phyloP scores from a whole-genome alignment of 257 asterid species.

The Osmanthus fragrans region DNA sequence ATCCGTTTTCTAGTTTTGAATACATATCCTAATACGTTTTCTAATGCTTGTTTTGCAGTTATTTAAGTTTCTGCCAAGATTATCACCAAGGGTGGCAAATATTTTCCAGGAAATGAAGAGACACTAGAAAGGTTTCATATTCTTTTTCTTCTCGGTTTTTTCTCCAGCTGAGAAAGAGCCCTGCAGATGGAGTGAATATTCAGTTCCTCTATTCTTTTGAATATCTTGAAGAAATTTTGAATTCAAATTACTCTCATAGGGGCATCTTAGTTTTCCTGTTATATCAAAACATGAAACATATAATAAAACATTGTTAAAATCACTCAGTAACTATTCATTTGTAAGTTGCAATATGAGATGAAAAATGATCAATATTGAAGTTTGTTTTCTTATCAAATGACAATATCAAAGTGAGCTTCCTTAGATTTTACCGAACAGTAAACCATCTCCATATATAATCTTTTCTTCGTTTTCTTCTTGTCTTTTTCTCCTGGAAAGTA shows the following conservation, averaged over 20 bases:
- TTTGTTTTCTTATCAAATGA: not conserved
- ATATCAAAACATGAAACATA: conserved; percentile 8
- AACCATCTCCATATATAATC: not conserved
- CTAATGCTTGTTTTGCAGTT: conserved; percentile 45
- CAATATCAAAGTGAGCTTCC: not conserved
- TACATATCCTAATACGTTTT: conserved; percentile 7
- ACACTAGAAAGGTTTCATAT: conserved; percentile 46
- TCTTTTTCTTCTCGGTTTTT: not conserved
- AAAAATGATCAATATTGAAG: conserved; percentile 8
- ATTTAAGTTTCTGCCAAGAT: conserved; percentile 76
- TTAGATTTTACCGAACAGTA: not conserved
- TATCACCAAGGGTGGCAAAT: conserved; percentile 75
- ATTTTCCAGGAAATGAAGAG: conserved; percentile 85
- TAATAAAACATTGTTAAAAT: not conserved
- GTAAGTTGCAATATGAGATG: not conserved
- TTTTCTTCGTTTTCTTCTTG: not conserved
- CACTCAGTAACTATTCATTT: not conserved
- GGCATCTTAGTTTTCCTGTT: not conserved
- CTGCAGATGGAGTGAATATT: not conserved
- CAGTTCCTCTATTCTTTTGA: conserved; percentile 30
- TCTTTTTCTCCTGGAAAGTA: not conserved
- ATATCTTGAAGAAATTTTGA: conserved; percentile 13
- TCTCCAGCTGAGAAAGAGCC: conserved; percentile 2
- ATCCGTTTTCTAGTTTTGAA: not conserved
- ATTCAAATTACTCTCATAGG: not conserved